These are phyloP conservation scores for Alisma plantagoaquatica DNA, from an alignment of 106 monocot genomes.

Conservation along the genomic window DNA sequence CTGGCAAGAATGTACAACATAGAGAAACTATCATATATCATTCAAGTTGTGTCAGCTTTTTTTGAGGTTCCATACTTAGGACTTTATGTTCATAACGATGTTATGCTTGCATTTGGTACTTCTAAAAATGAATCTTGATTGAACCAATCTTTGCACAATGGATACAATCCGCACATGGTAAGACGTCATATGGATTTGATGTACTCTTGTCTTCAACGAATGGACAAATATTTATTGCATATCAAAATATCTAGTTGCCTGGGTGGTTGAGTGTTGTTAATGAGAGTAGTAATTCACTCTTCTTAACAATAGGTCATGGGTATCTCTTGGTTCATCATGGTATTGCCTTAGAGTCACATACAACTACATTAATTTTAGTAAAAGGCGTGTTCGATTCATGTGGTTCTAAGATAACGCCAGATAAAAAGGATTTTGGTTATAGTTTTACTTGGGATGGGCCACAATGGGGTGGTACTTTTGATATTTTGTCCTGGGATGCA, in stretches of 20 bases:
- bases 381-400: neutral
- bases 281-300: neutral
- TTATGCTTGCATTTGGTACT: slow-evolving; percentile 2
- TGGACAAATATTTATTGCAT: neutral
- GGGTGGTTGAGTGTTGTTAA: neutral
- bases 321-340: neutral
- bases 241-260: neutral
- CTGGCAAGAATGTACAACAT: no score
- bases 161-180: slow-evolving; percentile 1
- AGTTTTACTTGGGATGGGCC: neutral
- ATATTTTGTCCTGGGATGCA: no score
- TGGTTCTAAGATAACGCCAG: no score
- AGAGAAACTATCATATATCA: neutral
- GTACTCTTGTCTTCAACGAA: slow-evolving; percentile 2
- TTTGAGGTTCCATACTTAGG: neutral
- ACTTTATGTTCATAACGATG: neutral
- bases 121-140: neutral
- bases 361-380: slow-evolving; percentile 1
- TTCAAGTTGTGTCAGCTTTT: neutral
- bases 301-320: neutral
- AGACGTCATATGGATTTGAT: slow-evolving; percentile 6
- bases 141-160: neutral
- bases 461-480: neutral
- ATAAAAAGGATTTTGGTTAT: no score
- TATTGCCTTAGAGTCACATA: neutral